phyloP scores from a whole-genome alignment of 129 eudicot species.

The Tagetes patula region DNA sequence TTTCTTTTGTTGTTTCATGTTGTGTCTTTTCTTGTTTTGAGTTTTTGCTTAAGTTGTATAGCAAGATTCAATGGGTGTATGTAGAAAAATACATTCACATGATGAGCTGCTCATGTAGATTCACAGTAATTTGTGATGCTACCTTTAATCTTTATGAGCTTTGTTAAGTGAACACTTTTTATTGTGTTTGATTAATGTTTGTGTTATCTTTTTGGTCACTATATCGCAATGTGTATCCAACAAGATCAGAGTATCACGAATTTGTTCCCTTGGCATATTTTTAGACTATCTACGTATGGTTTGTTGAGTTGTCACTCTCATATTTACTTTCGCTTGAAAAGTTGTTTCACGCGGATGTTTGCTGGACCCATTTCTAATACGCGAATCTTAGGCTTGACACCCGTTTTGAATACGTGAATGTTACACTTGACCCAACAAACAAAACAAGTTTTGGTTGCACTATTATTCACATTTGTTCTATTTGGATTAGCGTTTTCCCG shows the following conservation, averaged over 20 bases:
- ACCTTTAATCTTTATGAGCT: background rate
- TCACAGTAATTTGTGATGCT: conserved; percentile 15
- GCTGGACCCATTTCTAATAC: too few species aligned
- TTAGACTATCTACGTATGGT: too few species aligned
- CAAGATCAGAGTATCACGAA: background rate
- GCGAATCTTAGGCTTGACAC: too few species aligned
- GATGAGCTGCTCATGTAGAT: conserved; percentile 1
- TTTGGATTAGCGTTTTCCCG: too few species aligned
- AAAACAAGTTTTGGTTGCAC: too few species aligned
- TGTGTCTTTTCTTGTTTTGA: conserved; percentile 84
- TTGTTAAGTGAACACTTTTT: background rate
- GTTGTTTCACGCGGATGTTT: too few species aligned
- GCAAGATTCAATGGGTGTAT: conserved; percentile 13
- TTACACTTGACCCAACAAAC: too few species aligned
- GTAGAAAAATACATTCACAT: conserved; percentile 3
- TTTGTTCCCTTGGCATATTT: too few species aligned
- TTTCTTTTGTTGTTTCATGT: conserved; percentile 62
- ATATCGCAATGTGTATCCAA: background rate
- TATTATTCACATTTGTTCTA: too few species aligned
- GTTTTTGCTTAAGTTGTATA: conserved; percentile 22
- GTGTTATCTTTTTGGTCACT: background rate
- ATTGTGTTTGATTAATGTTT: background rate
- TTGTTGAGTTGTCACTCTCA: too few species aligned
- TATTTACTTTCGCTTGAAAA: too few species aligned
- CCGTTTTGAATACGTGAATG: too few species aligned